Evolutionary conservation across 2,329 filamentous ascomycete genomes (phyloP), one percentile per base, ranked within the genome.

Genomic region (Nothophaeocryptopus gaeumannii): DNA sequence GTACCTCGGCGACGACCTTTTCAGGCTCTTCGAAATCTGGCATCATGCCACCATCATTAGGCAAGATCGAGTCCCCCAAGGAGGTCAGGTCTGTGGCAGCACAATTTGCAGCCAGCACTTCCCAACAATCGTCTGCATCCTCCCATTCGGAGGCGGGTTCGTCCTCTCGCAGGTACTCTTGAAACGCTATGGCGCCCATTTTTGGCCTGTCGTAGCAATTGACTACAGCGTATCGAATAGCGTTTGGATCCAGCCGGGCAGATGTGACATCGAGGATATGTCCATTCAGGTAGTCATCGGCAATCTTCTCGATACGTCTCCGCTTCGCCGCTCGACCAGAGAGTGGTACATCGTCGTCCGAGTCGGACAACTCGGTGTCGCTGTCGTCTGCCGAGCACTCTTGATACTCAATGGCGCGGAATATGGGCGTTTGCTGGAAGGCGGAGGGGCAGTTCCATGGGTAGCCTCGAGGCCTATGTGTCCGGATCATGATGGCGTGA

Each of bases 301-400:
- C 85, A 10, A 84, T 77, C 0, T 72, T 67, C 63, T 87, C 83
- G 51, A 84, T 82, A 51, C 80, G 75, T 15, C 72, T 66, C 20
- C 74, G 75, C 63, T 79, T 82, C 10, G 78, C 74, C 2, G 72
- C 66, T 30, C 70, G 70, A 3, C 78, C 67, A 14, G 49, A 77
- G 63, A 43, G 80, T 76, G 51, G 79, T 47, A 78, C 67, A 31
- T 82, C 78, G 40, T 81, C 72, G 39, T 86, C 82, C 5, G 79
- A 80, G n/a, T 80, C 77, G 7, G 74, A 69, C 53, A 74, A 79
- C 12, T 83, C 67, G 10, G 81, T 67, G 35, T 81, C 39, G 5
- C 50, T 41, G 31, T 48, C 42, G 16, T 48, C n/a, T 38, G 32
- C 34, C 32, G 49, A 47, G 41, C 50, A 60, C 16, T 63, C 58